Base-by-base conservation (phyloP, 129 eudicot species). In the Lactuca saligna region DNA sequence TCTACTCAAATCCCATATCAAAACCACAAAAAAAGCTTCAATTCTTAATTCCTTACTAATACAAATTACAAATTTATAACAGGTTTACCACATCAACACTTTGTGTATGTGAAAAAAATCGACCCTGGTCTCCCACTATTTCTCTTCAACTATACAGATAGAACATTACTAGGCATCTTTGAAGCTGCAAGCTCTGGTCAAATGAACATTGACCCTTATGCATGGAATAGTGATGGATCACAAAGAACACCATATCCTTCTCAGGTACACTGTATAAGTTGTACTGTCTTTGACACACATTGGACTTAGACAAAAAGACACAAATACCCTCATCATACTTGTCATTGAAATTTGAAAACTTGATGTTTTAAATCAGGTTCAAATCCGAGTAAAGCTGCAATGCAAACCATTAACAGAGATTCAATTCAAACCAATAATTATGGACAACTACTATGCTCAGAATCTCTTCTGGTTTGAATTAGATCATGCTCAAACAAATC, bases 181-280 rank as follows among this genome's bases (percentile, higher is more conserved):
- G 96, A 91, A 79, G 96, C 98, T 65, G 91, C 87, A 57, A 78
- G 98, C 79, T 77, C 84, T 31, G 98, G 98, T 11, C 78, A 82
- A 82, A 70, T 83, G 86, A 84, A 86, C 74, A 82, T 87, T 17
- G 74, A 91, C 82, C 82, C 88, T 6, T 88, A 82, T 80, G 96
- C 85, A n/a, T 91, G 97, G 97, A 91, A 86, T n/a, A 17, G 35
- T 37, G 81, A 72, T 55, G 98, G 98, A 66, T 80, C 83, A 42
- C 77, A 80, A 20, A 84, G 54, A 82, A 91, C 98, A 72, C 70
- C 29, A 25, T 91, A 44, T 65, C 95, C 96, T 50, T 91, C 96
- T 35, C 96, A 91, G 98, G 98, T 91, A 78, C 70, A 54, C 14
- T 67, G 31, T 41, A 32, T 69, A 41, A 44, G 44, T 33, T 66